Conservation (phyloP, 1,284 basidiomycete species). For the Ceratobasidium sp. region DNA sequence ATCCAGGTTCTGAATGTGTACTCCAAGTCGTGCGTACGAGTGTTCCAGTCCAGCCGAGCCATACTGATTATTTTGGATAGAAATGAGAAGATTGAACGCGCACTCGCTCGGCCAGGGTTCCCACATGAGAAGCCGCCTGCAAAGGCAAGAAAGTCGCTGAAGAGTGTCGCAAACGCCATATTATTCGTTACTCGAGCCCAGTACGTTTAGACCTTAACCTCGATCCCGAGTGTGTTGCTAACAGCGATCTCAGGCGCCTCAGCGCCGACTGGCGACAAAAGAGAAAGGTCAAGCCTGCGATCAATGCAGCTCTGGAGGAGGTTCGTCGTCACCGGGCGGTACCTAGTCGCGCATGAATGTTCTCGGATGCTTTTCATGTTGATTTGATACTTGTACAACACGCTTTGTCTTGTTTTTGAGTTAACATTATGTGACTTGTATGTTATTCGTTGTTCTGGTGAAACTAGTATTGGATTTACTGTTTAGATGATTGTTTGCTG, state of each 20-base stretch:
- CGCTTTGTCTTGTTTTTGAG: constrained; percentile 35
- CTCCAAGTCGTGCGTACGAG: constrained; percentile 3
- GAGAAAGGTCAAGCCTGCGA: constrained; percentile 66
- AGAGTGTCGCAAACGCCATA: constrained; percentile 67
- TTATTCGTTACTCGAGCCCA: constrained; percentile 74
- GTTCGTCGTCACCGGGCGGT: constrained; percentile 66
- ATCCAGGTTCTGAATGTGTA: constrained; percentile 54
- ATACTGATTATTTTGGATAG: constrained; percentile 57
- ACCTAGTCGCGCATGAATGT: constrained; percentile 30
- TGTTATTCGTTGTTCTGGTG: constrained; percentile 37
- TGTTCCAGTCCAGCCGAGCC: not conserved
- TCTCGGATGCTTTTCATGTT: not conserved
- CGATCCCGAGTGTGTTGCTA: constrained; percentile 26
- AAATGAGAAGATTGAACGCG: constrained; percentile 79
- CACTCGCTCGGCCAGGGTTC: constrained; percentile 82
- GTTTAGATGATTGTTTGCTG: constrained; percentile 23
- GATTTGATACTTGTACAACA: constrained; percentile 32
- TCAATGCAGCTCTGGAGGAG: constrained; percentile 73
- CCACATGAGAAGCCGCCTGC: constrained; percentile 53
- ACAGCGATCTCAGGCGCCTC: constrained; percentile 60
- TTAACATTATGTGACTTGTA: constrained; percentile 39
- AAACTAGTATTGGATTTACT: constrained; percentile 26
- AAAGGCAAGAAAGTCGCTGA: constrained; percentile 64
- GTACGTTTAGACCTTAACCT: constrained; percentile 59
- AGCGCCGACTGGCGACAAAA: constrained; percentile 72